Conservation (phyloP, 2,329 filamentous ascomycete species). For the Gliomastix tumulicola region DNA sequence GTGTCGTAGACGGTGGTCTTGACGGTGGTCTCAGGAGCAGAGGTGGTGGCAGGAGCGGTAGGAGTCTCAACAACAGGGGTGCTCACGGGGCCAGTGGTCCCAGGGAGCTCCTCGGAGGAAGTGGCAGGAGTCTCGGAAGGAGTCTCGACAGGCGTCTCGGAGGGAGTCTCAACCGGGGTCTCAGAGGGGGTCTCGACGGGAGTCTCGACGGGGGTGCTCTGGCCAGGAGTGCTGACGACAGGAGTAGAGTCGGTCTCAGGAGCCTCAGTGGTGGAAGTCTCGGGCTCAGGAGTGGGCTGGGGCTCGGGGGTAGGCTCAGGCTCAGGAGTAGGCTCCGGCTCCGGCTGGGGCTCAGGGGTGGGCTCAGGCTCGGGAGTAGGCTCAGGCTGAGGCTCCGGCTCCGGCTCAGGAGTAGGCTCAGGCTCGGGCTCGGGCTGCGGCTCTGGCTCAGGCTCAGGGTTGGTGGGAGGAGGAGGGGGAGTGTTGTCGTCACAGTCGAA, state of each 20-base stretch:
- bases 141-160: constrained; percentile 1
- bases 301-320: background rate
- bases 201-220: constrained; percentile 12
- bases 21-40: constrained; percentile 9
- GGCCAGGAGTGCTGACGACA: constrained; percentile 3
- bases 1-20: constrained; percentile 32
- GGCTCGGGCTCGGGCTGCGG: too few relatives aligned
- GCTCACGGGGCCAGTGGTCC: background rate
- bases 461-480: too few relatives aligned
- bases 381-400: background rate
- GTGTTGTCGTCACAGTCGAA: constrained; percentile 58
- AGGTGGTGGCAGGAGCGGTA: constrained; percentile 3
- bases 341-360: too few relatives aligned
- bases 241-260: constrained; percentile 4
- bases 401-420: background rate
- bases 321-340: too few relatives aligned
- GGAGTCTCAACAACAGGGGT: constrained; percentile 5
- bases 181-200: background rate
- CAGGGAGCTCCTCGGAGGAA: constrained; percentile 1
- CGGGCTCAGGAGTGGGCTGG: background rate
- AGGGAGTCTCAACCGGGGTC: background rate
- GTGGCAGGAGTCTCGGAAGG: constrained; percentile 1
- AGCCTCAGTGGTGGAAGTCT: constrained; percentile 9
- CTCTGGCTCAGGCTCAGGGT: too few relatives aligned
- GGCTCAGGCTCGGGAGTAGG: constrained; percentile 1